These are phyloP conservation scores for Dothideomycetes sp. DNA, from an alignment of 2,329 filamentous ascomycete genomes.

Conservation along the genomic window DNA sequence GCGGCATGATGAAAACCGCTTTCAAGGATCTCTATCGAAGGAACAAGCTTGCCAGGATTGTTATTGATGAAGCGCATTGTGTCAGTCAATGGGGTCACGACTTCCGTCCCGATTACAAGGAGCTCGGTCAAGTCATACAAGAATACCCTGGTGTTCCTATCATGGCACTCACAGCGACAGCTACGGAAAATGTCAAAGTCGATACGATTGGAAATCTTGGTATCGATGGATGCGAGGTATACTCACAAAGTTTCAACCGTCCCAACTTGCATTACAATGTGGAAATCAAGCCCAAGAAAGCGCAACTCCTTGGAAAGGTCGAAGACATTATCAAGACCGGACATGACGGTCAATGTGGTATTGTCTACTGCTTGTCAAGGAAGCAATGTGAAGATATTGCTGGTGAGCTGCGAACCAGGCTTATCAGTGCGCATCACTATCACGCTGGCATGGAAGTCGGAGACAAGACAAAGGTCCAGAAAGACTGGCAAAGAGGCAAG, in stretches of 20 bases:
- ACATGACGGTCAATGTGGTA: conserved; percentile 68
- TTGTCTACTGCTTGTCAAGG: conserved; percentile 85
- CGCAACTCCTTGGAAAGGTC: conserved; percentile 45
- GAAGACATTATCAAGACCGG: conserved; percentile 59
- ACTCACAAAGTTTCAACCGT: conserved; percentile 93
- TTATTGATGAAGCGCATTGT: conserved; percentile 98
- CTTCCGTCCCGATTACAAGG: conserved; percentile 92
- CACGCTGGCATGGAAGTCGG: conserved; percentile 67
- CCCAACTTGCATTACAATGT: conserved; percentile 90
- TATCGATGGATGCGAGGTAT: conserved; percentile 68
- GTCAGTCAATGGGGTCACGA: conserved; percentile 99
- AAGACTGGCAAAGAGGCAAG: conserved; percentile 69
- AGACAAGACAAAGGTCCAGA: conserved; percentile 64
- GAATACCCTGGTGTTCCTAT: conserved; percentile 73
- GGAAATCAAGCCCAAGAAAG: conserved; percentile 56
- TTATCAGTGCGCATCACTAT: conserved; percentile 72
- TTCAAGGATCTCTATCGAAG: conserved; percentile 61
- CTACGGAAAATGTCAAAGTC: conserved; percentile 82
- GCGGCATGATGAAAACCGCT: conserved; percentile 53
- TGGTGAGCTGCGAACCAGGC: conserved; percentile 51
- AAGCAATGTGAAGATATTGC: conserved; percentile 77
- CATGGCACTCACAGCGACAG: conserved; percentile 92
- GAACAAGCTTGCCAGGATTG: conserved; percentile 72
- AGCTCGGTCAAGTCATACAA: conserved; percentile 62
- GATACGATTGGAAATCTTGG: conserved; percentile 89